Evolutionary conservation across 1,284 basidiomycete genomes (phyloP), one percentile per base, ranked within the genome.

Genomic region (Apiotrichum gamsii): DNA sequence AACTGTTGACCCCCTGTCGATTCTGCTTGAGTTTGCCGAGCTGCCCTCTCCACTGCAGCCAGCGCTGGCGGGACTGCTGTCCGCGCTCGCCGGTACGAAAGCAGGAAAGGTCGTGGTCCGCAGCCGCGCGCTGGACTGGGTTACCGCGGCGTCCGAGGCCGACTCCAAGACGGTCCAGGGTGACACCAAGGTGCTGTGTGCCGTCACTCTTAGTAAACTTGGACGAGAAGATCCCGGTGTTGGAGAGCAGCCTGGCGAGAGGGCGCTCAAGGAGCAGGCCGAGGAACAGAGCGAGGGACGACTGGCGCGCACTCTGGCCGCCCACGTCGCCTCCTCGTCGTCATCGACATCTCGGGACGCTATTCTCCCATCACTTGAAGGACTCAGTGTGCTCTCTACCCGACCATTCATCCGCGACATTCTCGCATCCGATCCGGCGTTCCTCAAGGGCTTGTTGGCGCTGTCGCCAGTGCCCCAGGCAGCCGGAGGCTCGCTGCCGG

Each of bases 121-220:
- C 8, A 59, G 78, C 16, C 75, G 83, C 44, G 47, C 60, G 16
- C 31, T 60, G 47, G 59, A 56, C 37, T 59, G 60, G 59, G 19
- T 65, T 28, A 41, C 48, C 35, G 57, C 59, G 0, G 78, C 75
- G 16, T 75, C 79, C 49, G 73, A 52, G 1, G 14, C 45, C 23
- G 30, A 43, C 19, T 42, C 31, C 8, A 39, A 41, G 10, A 21
- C 9, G 3, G 31, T 52, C 16, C 73, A 24, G 64, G 69, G 25
- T 74, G 54, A 56, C 11, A 49, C 51, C 1, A 18, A 28, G 8
- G 82, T 54, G 46, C 77, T 82, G 5, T 81, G 84, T 10, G 81
- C 82, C 1, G 81, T 88, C 20, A 83, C 85, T 3, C 75, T 90
- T 8, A 78, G 87, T 59, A 94, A 93, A 68, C 71, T 88, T 21